These are phyloP conservation scores for Withania somnifera DNA, from an alignment of 305 asterid genomes.

Conservation along the genomic window DNA sequence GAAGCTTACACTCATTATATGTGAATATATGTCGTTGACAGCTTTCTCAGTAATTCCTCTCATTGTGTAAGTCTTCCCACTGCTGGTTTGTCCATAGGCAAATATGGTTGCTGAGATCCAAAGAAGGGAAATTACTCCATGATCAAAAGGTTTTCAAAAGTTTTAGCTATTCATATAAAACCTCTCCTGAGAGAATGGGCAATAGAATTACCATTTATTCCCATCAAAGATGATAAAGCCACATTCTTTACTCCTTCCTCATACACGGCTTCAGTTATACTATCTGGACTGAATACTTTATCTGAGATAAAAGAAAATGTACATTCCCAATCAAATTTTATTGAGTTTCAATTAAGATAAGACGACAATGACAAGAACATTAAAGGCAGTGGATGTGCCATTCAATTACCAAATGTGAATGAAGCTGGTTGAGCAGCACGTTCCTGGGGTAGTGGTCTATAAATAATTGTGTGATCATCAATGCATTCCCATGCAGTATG, in stretches of 20 bases:
- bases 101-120: slow-evolving; percentile 74
- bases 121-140: background rate
- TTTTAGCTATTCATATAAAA: background rate
- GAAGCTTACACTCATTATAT: slow-evolving; percentile 71
- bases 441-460: slow-evolving; percentile 47
- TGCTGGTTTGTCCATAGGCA: slow-evolving; percentile 98
- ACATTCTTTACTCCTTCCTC: slow-evolving; percentile 91
- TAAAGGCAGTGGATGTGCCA: background rate
- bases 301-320: slow-evolving; percentile 28
- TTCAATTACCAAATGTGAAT: slow-evolving; percentile 61
- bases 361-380: background rate
- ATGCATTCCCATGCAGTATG: slow-evolving; percentile 79
- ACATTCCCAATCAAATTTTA: slow-evolving; percentile 2
- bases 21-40: slow-evolving; percentile 79
- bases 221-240: slow-evolving; percentile 92
- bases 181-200: background rate
- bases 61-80: slow-evolving; percentile 95
- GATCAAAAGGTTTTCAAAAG: background rate
- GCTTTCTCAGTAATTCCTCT: slow-evolving; percentile 92
- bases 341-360: background rate
- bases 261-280: slow-evolving; percentile 63
- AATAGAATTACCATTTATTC: slow-evolving; percentile 66
- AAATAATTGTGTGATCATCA: slow-evolving; percentile 64
- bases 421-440: slow-evolving; percentile 45
- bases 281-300: slow-evolving; percentile 75